phyloP scores from a whole-genome alignment of 306 rosid species.

The Dalbergia cochinchinensis region DNA sequence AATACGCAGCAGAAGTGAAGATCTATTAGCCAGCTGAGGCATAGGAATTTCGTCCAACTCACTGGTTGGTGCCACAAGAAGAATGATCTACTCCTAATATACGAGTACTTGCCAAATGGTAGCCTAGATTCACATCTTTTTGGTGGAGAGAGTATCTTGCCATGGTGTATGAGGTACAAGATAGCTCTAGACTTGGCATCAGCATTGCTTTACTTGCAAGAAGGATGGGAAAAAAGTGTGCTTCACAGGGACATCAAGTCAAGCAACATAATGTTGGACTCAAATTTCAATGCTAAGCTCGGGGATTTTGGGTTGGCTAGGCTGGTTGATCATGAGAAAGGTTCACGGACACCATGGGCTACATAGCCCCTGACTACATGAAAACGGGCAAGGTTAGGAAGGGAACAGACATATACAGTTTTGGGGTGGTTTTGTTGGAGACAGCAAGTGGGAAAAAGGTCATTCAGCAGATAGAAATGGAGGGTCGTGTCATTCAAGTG shows the following conservation, averaged over 20 bases:
- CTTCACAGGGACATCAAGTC: slow-evolving; percentile 55
- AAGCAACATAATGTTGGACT: slow-evolving; percentile 57
- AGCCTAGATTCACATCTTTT: slow-evolving; percentile 50
- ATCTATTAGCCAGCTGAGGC: slow-evolving; percentile 51
- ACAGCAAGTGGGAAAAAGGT: slow-evolving; percentile 47
- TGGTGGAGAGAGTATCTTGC: slow-evolving; percentile 1
- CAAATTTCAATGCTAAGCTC: slow-evolving; percentile 52
- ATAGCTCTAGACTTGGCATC: slow-evolving; percentile 49
- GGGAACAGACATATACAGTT: slow-evolving; percentile 48
- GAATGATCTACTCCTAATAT: slow-evolving; percentile 42
- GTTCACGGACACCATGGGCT: slow-evolving; percentile 40
- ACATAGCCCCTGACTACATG: slow-evolving; percentile 47
- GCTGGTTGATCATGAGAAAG: slow-evolving; percentile 45
- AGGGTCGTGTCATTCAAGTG: slow-evolving; percentile 4
- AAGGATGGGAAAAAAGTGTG: slow-evolving; percentile 52
- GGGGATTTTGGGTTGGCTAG: slow-evolving; percentile 56
- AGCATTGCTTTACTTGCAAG: slow-evolving; percentile 51
- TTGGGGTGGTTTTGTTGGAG: slow-evolving; percentile 53
- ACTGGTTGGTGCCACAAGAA: slow-evolving; percentile 57
- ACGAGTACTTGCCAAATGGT: slow-evolving; percentile 54
- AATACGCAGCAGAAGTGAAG: slow-evolving; percentile 47
- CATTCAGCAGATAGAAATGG: neutral
- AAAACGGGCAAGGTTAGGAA: slow-evolving; percentile 21
- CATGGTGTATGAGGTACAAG: slow-evolving; percentile 47
- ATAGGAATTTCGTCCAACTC: slow-evolving; percentile 52